phyloP scores from a whole-genome alignment of 2,329 filamentous ascomycete genomes.

The Ophiobolus disseminans region DNA sequence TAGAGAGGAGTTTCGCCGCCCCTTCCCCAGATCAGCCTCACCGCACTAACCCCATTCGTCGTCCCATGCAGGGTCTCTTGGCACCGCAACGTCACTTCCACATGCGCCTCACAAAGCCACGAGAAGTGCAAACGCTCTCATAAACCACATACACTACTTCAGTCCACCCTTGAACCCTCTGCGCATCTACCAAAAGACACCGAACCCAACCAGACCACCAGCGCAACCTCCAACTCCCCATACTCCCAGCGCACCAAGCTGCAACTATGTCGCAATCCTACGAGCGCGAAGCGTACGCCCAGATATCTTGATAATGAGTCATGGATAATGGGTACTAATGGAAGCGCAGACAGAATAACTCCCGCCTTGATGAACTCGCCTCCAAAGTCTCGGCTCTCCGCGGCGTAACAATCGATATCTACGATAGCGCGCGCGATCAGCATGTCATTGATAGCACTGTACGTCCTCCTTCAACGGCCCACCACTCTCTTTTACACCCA shows the following conservation, averaged over 20 bases:
- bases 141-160: too few species aligned
- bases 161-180: too few species aligned
- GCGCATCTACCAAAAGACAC: too few species aligned
- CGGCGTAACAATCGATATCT: conserved; percentile 95
- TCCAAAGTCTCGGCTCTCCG: conserved; percentile 91
- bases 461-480: conserved; percentile 44
- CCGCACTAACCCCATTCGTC: conserved; percentile 7
- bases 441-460: conserved; percentile 90
- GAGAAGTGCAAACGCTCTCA: too few species aligned
- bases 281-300: too few species aligned
- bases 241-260: not conserved
- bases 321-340: not conserved
- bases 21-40: too few species aligned
- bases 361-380: conserved; percentile 87
- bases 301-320: too few species aligned
- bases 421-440: conserved; percentile 91
- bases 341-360: conserved; percentile 78
- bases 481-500: not conserved
- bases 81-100: conserved; percentile 16
- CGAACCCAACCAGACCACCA: too few species aligned
- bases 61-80: conserved; percentile 15
- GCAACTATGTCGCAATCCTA: not conserved
- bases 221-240: too few species aligned
- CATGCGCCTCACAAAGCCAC: not conserved
- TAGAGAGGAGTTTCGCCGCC: too few species aligned